A percentile compares a stretch with the other conserved stretches of the same genome.
These are phyloP conservation scores for Scedosporium minutisporum DNA, from an alignment of 2,329 filamentous ascomycete genomes.

Conservation along the genomic window DNA sequence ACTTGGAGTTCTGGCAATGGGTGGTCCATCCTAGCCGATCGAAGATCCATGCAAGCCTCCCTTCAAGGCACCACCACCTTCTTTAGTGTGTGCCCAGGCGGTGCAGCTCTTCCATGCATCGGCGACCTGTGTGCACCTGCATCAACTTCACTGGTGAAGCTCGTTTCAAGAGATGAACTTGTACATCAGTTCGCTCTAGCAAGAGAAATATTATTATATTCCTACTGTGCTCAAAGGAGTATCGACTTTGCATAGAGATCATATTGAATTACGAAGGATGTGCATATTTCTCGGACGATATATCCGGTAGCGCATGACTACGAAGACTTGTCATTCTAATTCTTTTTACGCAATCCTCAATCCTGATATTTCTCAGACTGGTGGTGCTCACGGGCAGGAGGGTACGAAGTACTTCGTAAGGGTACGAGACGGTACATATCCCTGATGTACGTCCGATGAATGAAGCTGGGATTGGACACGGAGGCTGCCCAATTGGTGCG, in stretches of 20 bases:
- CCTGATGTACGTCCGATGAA: background rate
- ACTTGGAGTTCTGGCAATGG: background rate
- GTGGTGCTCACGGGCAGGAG: background rate
- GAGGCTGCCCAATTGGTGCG: background rate
- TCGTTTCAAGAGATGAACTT: background rate
- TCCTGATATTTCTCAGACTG: background rate
- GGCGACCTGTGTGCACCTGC: background rate
- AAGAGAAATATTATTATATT: no score
- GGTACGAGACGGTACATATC: background rate
- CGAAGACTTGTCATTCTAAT: background rate
- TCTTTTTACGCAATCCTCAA: background rate
- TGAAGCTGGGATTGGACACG: background rate
- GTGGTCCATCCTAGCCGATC: background rate
- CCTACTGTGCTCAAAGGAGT: no score
- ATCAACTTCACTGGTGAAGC: background rate
- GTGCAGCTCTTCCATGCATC: background rate
- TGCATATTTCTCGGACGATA: no score
- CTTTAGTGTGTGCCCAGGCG: background rate
- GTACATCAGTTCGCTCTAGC: background rate
- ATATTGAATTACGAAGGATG: background rate
- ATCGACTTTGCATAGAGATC: background rate
- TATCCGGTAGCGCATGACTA: no score
- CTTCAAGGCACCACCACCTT: background rate
- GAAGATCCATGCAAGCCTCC: background rate
- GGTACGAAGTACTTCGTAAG: background rate